Percentiles rank a stretch among this genome's conserved stretches.
Conservation (phyloP, 2,329 filamentous ascomycete genomes). For the Claviceps sp. region DNA sequence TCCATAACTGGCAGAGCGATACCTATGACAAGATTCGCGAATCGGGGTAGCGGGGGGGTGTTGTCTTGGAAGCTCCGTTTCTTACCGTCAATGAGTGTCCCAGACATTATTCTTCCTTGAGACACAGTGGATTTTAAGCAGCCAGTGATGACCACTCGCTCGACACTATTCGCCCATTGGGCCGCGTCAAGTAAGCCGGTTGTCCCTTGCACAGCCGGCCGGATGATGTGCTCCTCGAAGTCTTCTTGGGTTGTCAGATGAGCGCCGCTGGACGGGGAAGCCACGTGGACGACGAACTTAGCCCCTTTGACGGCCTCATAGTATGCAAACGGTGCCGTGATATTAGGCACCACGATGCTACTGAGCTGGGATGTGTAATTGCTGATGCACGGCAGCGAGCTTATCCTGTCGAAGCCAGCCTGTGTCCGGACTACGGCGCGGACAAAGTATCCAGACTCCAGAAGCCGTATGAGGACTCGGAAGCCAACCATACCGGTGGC, state of each 20-base stretch:
- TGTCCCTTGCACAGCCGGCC: not conserved
- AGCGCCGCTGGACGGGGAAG: not conserved
- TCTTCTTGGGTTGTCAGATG: too few species aligned
- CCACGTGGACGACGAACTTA: slow-evolving; percentile 22
- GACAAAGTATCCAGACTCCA: slow-evolving; percentile 15
- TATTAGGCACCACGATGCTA: slow-evolving; percentile 22
- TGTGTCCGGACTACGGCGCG: slow-evolving; percentile 17
- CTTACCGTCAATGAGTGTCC: not conserved
- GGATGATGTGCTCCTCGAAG: not conserved
- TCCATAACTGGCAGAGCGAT: too few species aligned
- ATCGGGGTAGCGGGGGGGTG: too few species aligned
- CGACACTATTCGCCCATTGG: not conserved
- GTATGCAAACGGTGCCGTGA: slow-evolving; percentile 22
- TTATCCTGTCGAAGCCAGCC: slow-evolving; percentile 5
- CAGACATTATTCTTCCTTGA: not conserved
- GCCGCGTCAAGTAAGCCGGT: not conserved
- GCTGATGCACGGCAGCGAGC: slow-evolving; percentile 3
- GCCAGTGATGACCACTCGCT: not conserved
- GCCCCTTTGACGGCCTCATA: slow-evolving; percentile 26
- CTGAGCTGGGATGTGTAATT: slow-evolving; percentile 10
- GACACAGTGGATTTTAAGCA: not conserved
- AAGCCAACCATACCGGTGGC: slow-evolving; percentile 19
- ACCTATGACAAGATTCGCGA: not conserved
- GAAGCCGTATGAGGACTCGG: slow-evolving; percentile 12
- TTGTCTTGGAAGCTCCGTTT: not conserved